These are phyloP conservation scores for Lojkania enalia DNA, from an alignment of 2,329 filamentous ascomycete genomes.

Conservation along the genomic window DNA sequence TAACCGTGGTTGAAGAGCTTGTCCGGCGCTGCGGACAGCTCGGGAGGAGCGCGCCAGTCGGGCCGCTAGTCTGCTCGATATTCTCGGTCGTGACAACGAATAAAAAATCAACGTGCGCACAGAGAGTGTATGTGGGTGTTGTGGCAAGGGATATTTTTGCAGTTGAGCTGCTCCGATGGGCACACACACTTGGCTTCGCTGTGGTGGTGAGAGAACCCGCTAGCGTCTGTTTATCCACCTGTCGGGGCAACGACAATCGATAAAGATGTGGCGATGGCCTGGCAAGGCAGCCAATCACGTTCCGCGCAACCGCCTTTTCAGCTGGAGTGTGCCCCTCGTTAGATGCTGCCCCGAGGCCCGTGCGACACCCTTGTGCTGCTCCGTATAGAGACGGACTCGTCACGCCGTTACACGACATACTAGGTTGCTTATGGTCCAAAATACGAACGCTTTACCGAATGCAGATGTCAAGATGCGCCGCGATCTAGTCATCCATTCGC, in stretches of 20 bases:
- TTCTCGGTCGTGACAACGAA: no score
- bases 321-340: conserved; percentile 6
- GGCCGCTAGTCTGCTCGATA: conserved; percentile 24
- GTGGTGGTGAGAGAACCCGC: conserved; percentile 20
- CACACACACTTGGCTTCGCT: no score
- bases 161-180: no score
- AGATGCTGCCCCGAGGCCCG: background rate
- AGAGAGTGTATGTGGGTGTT: conserved; percentile 25
- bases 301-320: conserved; percentile 3
- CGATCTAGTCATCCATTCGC: no score
- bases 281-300: conserved; percentile 5
- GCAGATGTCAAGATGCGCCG: no score
- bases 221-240: conserved; percentile 12
- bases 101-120: no score
- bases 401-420: no score
- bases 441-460: no score
- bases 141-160: no score
- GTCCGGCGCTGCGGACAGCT: conserved; percentile 39
- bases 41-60: conserved; percentile 28
- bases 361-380: no score
- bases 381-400: no score
- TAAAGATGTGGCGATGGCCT: conserved; percentile 10
- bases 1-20: conserved; percentile 29
- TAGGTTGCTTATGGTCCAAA: no score
- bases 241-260: conserved; percentile 12